Evolutionary conservation across 305 asterid species (phyloP).

Genomic region (Fraxinus xanthoxyloides): DNA sequence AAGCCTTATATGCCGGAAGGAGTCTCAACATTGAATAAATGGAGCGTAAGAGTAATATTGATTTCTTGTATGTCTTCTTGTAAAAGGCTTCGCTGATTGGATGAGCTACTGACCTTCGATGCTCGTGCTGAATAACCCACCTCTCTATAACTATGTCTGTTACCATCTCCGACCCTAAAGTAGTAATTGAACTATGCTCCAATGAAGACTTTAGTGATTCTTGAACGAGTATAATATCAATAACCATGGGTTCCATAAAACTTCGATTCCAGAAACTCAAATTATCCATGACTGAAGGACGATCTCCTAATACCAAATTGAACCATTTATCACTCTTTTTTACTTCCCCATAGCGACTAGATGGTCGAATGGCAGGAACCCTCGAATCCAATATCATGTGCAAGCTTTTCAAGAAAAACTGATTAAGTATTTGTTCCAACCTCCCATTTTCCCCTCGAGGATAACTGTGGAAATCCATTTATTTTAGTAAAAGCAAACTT

Average conservation of each 20-base stretch:
- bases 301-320: conserved; percentile 80
- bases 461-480: conserved; percentile 74
- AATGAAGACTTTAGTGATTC: conserved; percentile 43
- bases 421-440: conserved; percentile 87
- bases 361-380: conserved; percentile 69
- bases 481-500: conserved; percentile 20
- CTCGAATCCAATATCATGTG: conserved; percentile 88
- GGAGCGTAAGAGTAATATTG: conserved; percentile 72
- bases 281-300: conserved; percentile 83
- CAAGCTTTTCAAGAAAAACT: conserved; percentile 77
- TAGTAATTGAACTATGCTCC: conserved; percentile 24
- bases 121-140: conserved; percentile 83
- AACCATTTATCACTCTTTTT: conserved; percentile 90
- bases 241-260: conserved; percentile 88
- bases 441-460: conserved; percentile 76
- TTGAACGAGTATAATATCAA: conserved; percentile 84
- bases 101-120: conserved; percentile 51
- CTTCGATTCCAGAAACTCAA: conserved; percentile 89
- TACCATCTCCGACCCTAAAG: conserved; percentile 42
- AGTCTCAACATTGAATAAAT: conserved; percentile 83
- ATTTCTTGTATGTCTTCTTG: conserved; percentile 81
- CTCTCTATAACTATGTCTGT: conserved; percentile 81
- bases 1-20: conserved; percentile 90
- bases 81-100: conserved; percentile 61
- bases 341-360: conserved; percentile 57